Conservation (phyloP, 257 asterid genomes). For the Cruciata laevipes region DNA sequence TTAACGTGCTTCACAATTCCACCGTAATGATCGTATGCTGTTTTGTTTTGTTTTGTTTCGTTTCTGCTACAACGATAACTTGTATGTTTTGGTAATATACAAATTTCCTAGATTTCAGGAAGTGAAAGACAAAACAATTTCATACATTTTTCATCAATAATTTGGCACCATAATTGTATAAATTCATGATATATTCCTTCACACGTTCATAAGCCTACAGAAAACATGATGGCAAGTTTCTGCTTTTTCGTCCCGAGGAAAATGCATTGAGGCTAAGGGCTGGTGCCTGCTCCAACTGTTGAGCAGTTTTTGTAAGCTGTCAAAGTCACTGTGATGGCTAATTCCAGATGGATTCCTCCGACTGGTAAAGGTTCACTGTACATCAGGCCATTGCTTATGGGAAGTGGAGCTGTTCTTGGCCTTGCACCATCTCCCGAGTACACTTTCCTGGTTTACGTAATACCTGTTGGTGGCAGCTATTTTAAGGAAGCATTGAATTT, state of each 20-base stretch:
- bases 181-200: too few relatives aligned
- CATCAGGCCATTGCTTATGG: slow-evolving; percentile 92
- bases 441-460: slow-evolving; percentile 81
- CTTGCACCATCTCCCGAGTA: slow-evolving; percentile 98
- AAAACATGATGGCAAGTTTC: slow-evolving; percentile 69
- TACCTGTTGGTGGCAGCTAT: slow-evolving; percentile 93
- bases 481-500: too few relatives aligned
- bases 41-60: too few relatives aligned
- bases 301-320: slow-evolving; percentile 88
- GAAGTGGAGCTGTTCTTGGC: slow-evolving; percentile 96
- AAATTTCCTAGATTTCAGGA: too few relatives aligned
- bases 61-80: too few relatives aligned
- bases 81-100: too few relatives aligned
- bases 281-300: slow-evolving; percentile 90
- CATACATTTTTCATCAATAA: too few relatives aligned
- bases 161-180: too few relatives aligned
- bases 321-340: slow-evolving; percentile 75
- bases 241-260: slow-evolving; percentile 85
- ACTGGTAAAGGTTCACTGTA: slow-evolving; percentile 92
- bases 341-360: slow-evolving; percentile 96
- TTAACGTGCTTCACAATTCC: too few relatives aligned
- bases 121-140: too few relatives aligned
- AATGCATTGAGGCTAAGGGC: slow-evolving; percentile 57
- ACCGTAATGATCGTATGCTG: too few relatives aligned
- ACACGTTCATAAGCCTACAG: too few relatives aligned